phyloP scores from a whole-genome alignment of 2,329 filamentous ascomycete genomes.

The Metarhizium humberi region DNA sequence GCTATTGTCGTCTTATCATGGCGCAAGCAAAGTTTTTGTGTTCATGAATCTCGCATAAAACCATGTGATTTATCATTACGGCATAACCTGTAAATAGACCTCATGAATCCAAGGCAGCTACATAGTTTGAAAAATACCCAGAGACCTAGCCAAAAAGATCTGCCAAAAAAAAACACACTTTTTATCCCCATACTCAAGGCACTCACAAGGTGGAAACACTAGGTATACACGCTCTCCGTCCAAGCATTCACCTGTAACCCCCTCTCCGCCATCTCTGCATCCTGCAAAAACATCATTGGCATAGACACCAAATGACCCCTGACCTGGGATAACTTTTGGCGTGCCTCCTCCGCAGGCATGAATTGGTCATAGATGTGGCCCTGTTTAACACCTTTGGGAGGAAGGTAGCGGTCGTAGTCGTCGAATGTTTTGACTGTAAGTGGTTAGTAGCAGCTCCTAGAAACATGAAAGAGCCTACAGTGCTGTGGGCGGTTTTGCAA shows the following conservation, averaged over 20 bases:
- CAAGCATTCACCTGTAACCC: conserved; percentile 77
- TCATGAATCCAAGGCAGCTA: background rate
- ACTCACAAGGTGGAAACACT: conserved; percentile 6
- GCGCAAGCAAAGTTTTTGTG: too few relatives aligned
- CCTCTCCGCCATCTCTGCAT: conserved; percentile 82
- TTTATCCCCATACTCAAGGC: background rate
- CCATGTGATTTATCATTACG: too few relatives aligned
- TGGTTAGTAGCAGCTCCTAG: background rate
- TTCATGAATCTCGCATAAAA: too few relatives aligned
- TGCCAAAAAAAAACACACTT: background rate
- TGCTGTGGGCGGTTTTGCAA: background rate
- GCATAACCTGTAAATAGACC: background rate
- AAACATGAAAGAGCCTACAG: background rate
- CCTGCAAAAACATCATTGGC: conserved; percentile 77
- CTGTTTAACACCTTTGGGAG: conserved; percentile 59
- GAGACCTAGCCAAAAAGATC: background rate
- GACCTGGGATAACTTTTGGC: conserved; percentile 67
- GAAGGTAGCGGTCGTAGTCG: conserved; percentile 77
- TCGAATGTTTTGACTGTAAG: conserved; percentile 69
- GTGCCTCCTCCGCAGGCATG: conserved; percentile 62
- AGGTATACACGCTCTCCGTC: conserved; percentile 83
- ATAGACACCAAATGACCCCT: conserved; percentile 91
- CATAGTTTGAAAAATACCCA: too few relatives aligned
- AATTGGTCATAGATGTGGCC: conserved; percentile 83
- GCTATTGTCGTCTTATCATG: too few relatives aligned